Conservation (phyloP, 2,329 filamentous ascomycete genomes). For the Davidsoniella eucalypti region DNA sequence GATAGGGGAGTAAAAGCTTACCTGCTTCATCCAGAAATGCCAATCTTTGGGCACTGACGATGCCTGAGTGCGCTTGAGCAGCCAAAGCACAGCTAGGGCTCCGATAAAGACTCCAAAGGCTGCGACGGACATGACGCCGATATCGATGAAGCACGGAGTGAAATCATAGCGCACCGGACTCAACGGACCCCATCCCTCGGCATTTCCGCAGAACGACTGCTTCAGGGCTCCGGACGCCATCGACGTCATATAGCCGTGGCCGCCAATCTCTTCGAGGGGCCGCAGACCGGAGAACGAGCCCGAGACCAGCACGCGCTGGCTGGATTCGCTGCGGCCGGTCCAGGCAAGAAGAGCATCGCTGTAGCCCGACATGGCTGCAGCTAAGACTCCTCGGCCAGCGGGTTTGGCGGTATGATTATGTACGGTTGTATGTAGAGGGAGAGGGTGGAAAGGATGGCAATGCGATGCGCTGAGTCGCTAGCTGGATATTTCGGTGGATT, state of each 20-base stretch:
- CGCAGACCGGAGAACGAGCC: conserved; percentile 46
- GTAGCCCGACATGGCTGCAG: conserved; percentile 8
- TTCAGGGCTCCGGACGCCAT: conserved; percentile 26
- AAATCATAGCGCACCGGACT: conserved; percentile 82
- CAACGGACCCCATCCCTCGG: conserved; percentile 89
- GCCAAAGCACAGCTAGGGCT: conserved; percentile 60
- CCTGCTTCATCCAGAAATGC: conserved; percentile 89
- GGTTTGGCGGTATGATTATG: not conserved
- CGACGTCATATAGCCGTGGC: conserved; percentile 37
- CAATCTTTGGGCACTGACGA: conserved; percentile 60
- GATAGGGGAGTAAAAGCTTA: conserved; percentile 24
- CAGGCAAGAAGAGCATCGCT: conserved; percentile 11
- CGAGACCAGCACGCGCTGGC: conserved; percentile 35
- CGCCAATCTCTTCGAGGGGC: conserved; percentile 32
- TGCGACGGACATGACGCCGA: conserved; percentile 67
- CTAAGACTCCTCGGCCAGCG: conserved; percentile 4
- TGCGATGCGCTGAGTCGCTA: not conserved
- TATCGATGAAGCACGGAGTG: conserved; percentile 92
- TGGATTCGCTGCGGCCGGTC: conserved; percentile 14
- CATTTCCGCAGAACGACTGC: conserved; percentile 72
- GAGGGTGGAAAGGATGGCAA: not conserved
- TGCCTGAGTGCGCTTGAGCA: conserved; percentile 52
- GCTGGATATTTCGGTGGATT: not conserved
- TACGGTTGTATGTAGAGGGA: not conserved
- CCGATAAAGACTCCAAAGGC: conserved; percentile 66